A percentile compares a stretch with the other conserved stretches of the same genome.
phyloP scores from a whole-genome alignment of 148 eudicot genomes.

The Rhododendron ferrugineum region DNA sequence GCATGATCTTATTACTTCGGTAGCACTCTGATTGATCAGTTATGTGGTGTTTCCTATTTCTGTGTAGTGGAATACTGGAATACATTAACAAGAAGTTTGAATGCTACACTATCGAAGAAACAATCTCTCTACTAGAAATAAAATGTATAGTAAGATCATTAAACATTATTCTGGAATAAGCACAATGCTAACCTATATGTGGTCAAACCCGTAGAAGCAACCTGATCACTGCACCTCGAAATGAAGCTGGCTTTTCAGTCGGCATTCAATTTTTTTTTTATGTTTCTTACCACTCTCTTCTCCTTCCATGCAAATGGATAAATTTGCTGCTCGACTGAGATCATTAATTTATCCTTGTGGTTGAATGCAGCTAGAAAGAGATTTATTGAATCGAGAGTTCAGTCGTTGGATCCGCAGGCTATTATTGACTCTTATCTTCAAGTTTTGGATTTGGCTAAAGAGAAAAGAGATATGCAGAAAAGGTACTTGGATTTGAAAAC shows the following conservation, averaged over 20 bases:
- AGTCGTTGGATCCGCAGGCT: conserved; percentile 52
- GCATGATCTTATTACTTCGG: neutral
- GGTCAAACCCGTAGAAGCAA: conserved; percentile 2
- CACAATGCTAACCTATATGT: neutral
- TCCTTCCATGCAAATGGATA: neutral
- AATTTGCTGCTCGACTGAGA: neutral
- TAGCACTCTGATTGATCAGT: neutral
- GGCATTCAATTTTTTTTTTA: neutral
- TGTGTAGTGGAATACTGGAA: neutral
- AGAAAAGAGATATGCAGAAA: conserved; percentile 52
- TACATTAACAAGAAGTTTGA: neutral
- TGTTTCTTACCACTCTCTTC: neutral
- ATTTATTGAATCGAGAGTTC: conserved; percentile 66
- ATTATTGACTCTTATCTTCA: conserved; percentile 55
- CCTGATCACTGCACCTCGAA: neutral
- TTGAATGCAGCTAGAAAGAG: conserved; percentile 68
- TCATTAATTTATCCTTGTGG: conserved; percentile 1
- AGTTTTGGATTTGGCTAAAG: conserved; percentile 50
- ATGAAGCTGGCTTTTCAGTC: neutral
- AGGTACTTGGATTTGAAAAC: conserved; percentile 43
- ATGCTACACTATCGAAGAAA: neutral
- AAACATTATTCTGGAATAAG: neutral
- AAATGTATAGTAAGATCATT: neutral
- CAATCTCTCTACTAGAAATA: neutral
- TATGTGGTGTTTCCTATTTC: neutral